Percentiles rank a stretch among this genome's conserved stretches.
These are phyloP conservation scores for Vigna hirtella DNA, from an alignment of 306 rosid genomes.

Conservation along the genomic window DNA sequence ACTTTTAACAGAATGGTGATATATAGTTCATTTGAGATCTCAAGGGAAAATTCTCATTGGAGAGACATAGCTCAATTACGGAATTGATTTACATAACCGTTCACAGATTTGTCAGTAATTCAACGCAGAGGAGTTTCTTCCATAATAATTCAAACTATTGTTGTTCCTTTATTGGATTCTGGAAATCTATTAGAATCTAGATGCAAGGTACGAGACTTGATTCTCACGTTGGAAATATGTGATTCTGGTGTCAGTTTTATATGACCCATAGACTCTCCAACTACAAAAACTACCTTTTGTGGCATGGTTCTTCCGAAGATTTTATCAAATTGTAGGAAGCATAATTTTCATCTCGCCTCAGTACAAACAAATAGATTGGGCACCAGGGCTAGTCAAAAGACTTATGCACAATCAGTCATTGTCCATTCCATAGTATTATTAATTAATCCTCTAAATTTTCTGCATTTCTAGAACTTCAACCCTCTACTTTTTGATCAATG, in stretches of 20 bases:
- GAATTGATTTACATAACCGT: not conserved
- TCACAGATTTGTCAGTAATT: not conserved
- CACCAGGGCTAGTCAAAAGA: not conserved
- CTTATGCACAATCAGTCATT: not conserved
- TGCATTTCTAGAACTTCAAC: not conserved
- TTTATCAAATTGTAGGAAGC: not conserved
- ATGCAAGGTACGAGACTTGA: not conserved
- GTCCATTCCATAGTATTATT: not conserved
- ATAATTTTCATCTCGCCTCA: not conserved
- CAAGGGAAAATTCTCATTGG: not conserved
- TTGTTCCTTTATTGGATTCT: constrained; percentile 1
- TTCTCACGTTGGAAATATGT: not conserved
- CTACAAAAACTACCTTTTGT: not conserved
- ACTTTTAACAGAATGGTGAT: not conserved
- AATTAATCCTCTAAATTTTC: not conserved
- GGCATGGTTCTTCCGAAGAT: not conserved
- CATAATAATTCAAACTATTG: not conserved
- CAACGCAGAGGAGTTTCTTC: constrained; percentile 4
- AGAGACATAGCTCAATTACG: constrained; percentile 2
- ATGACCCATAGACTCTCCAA: not conserved
- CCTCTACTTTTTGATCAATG: not conserved
- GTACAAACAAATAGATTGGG: not conserved
- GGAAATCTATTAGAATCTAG: not conserved
- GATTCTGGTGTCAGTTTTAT: not conserved
- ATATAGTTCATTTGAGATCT: not conserved